Evolutionary conservation across 2,329 filamentous ascomycete species (phyloP), one percentile per base, ranked within the genome.

Genomic region (Alternaria brassicae): DNA sequence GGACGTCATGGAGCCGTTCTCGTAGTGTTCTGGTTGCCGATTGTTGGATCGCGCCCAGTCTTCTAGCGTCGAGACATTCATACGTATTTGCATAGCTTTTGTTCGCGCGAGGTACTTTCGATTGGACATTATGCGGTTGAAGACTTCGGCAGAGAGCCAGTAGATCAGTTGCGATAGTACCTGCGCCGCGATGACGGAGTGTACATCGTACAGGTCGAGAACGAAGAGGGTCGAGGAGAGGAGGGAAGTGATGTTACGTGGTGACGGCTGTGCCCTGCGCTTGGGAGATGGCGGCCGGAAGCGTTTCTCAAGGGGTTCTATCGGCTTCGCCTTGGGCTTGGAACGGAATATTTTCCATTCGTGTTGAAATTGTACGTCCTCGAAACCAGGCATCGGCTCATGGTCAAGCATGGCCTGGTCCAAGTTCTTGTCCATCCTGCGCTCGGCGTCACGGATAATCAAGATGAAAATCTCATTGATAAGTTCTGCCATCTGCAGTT

Each of bases 11-110:
- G 94, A 93, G 17, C 94, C 94, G 68, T 93, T 90, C 77, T 99
- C 94, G 76, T 92, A 98, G 78, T 98, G 94, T 74, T 98, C 95
- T 1, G 95, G 93, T 68, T 96, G 90, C 27, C 95, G 88, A 75
- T 97, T 98, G 79, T 99, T 99, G 15, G 87, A 85, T 28, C 94
- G 86, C 1, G 95, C 94, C 95, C 95, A 99, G 73, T 99, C 95
- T 77, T 99, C 95, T 19, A 99, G 82, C 7, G 89, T 90, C 0
- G 95, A 98, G 6, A 99, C 88, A 75, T 99, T 99, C 93, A 99
- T 98, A 67, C 95, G 91, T 69, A 99, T 98, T 77, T 99, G 95
- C 95, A 99, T 99, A 3, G 95, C 95, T 78, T 99, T 99, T 17
- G 95, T 99, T 53, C 95, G 87, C 6, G 95, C 94, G 9, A 99